These are phyloP conservation scores for Nemania serpens DNA, from an alignment of 2,329 filamentous ascomycete species.

Conservation along the genomic window DNA sequence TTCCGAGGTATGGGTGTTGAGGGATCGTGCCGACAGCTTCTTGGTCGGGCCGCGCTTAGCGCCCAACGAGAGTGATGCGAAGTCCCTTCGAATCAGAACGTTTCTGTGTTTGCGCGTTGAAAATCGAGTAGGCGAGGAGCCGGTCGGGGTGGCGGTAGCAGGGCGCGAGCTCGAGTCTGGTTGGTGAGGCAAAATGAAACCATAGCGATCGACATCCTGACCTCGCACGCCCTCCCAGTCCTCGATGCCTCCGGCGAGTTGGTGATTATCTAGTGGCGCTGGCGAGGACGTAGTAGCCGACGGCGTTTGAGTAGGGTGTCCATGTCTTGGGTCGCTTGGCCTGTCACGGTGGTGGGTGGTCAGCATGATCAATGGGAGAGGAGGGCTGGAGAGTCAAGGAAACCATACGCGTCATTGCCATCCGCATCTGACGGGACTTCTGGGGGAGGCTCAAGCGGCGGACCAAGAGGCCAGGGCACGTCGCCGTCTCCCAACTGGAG, in stretches of 20 bases:
- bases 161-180: slow-evolving; percentile 46
- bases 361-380: slow-evolving; percentile 35
- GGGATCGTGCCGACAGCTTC: slow-evolving; percentile 62
- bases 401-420: slow-evolving; percentile 62
- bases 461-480: slow-evolving; percentile 51
- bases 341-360: slow-evolving; percentile 38
- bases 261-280: slow-evolving; percentile 50
- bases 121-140: slow-evolving; percentile 48
- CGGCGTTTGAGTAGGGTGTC: slow-evolving; percentile 39
- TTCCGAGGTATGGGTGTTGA: slow-evolving; percentile 62
- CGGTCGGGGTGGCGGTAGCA: slow-evolving; percentile 44
- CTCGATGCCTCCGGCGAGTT: slow-evolving; percentile 64
- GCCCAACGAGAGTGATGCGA: slow-evolving; percentile 44
- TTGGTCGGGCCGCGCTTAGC: slow-evolving; percentile 54
- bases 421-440: slow-evolving; percentile 58
- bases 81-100: slow-evolving; percentile 50
- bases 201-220: slow-evolving; percentile 68
- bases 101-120: slow-evolving; percentile 53
- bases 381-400: slow-evolving; percentile 49
- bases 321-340: slow-evolving; percentile 36
- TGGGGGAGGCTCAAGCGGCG: slow-evolving; percentile 54
- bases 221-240: slow-evolving; percentile 70
- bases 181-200: slow-evolving; percentile 62
- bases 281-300: slow-evolving; percentile 41
- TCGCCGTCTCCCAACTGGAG: slow-evolving; percentile 58